These are phyloP conservation scores for Saprolegnia diclina DNA, from an alignment of 352 stramenopile genomes.

Conservation along the genomic window DNA sequence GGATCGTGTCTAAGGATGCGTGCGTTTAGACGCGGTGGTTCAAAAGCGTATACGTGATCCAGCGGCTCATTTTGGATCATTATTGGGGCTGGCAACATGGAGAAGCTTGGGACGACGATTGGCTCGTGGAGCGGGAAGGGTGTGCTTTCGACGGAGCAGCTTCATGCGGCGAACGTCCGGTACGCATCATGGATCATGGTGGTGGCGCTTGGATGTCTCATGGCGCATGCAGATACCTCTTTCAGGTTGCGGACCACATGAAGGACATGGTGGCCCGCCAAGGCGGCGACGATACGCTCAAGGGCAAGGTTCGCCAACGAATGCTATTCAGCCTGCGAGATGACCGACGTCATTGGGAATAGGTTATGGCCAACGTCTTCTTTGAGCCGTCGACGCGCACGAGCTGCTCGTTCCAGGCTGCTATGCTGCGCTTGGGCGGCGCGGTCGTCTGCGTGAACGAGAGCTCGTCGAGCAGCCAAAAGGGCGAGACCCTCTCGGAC, in stretches of 20 bases:
- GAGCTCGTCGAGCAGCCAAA: slow-evolving; percentile 91
- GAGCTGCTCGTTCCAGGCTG: slow-evolving; percentile 96
- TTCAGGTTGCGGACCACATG: slow-evolving; percentile 77
- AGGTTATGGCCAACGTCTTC: slow-evolving; percentile 95
- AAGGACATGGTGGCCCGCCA: slow-evolving; percentile 71
- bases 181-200: slow-evolving; percentile 28
- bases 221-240: slow-evolving; percentile 41
- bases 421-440: slow-evolving; percentile 95
- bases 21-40: neutral
- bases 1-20: neutral
- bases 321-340: neutral
- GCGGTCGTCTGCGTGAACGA: slow-evolving; percentile 93
- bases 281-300: slow-evolving; percentile 66
- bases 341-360: neutral
- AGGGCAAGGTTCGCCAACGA: slow-evolving; percentile 54
- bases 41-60: neutral
- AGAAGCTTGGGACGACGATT: slow-evolving; percentile 55
- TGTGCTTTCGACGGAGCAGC: slow-evolving; percentile 75
- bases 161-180: slow-evolving; percentile 65
- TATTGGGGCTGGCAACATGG: slow-evolving; percentile 11
- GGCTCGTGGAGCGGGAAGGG: slow-evolving; percentile 64
- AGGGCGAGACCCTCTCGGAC: slow-evolving; percentile 97
- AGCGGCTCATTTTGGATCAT: neutral
- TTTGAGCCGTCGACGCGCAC: slow-evolving; percentile 98
- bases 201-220: neutral